Percentiles rank a stretch among this genome's conserved stretches.
Conservation (phyloP, 176 grass and related monocot species). For the Musa beccarii region DNA sequence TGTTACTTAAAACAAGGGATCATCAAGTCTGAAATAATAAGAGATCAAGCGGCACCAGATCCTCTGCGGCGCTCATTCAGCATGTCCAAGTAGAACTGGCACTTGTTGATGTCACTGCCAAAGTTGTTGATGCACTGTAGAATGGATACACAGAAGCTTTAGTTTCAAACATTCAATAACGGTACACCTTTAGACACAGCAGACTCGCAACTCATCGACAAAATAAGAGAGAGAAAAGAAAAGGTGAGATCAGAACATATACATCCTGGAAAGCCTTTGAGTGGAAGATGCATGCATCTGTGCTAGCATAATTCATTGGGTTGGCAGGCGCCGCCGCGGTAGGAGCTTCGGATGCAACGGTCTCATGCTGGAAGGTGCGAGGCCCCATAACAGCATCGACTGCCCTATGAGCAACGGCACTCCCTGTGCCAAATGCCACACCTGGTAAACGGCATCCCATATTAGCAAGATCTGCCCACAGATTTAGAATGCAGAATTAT, state of each 20-base stretch:
- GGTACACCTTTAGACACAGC: too few relatives aligned
- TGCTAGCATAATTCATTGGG: background rate
- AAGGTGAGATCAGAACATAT: background rate
- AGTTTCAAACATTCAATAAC: too few relatives aligned
- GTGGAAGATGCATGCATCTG: slow-evolving; percentile 26
- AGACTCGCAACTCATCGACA: background rate
- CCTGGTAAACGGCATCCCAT: background rate
- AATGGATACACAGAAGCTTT: too few relatives aligned
- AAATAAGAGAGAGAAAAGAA: background rate
- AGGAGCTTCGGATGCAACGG: slow-evolving; percentile 1
- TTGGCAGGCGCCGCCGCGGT: background rate
- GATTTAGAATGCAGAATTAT: background rate
- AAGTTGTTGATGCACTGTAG: slow-evolving; percentile 33
- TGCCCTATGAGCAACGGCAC: slow-evolving; percentile 25
- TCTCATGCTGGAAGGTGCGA: slow-evolving; percentile 23
- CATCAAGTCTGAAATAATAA: too few relatives aligned
- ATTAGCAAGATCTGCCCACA: background rate
- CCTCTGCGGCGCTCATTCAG: slow-evolving; percentile 51
- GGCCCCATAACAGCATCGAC: slow-evolving; percentile 30
- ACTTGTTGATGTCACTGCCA: slow-evolving; percentile 46
- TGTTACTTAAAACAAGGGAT: too few relatives aligned
- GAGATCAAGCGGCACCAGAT: background rate
- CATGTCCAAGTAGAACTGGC: slow-evolving; percentile 42
- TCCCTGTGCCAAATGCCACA: slow-evolving; percentile 26
- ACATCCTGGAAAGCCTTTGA: slow-evolving; percentile 36